These are phyloP conservation scores for Setaria viridis DNA, from an alignment of 202 grass and related monocot species.

Conservation along the genomic window DNA sequence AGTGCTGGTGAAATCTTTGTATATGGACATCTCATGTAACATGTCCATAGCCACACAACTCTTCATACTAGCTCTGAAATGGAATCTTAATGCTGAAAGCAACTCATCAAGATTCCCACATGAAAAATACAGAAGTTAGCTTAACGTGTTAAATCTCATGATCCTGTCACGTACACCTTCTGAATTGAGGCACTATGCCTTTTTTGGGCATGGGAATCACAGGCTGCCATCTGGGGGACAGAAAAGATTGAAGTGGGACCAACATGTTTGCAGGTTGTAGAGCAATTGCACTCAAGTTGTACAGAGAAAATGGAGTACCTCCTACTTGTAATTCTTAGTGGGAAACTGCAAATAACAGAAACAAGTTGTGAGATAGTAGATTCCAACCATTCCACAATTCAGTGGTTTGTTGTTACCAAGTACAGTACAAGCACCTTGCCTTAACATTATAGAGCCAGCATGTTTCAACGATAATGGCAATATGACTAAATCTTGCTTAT, in stretches of 20 bases:
- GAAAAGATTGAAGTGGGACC: slow-evolving; percentile 62
- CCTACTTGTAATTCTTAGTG: slow-evolving; percentile 56
- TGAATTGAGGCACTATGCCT: slow-evolving; percentile 32
- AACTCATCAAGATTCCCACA: slow-evolving; percentile 43
- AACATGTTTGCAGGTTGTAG: slow-evolving; percentile 52
- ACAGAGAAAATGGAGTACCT: slow-evolving; percentile 37
- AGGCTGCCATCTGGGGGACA: slow-evolving; percentile 64
- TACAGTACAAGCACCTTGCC: slow-evolving; percentile 49
- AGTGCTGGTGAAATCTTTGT: slow-evolving; percentile 21
- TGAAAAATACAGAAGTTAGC: slow-evolving; percentile 46
- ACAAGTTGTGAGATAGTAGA: slow-evolving; percentile 41
- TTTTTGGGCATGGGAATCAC: slow-evolving; percentile 53
- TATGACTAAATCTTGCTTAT: slow-evolving; percentile 50
- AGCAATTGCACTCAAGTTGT: slow-evolving; percentile 46
- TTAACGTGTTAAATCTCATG: slow-evolving; percentile 32
- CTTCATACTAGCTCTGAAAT: slow-evolving; percentile 32
- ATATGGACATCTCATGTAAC: slow-evolving; percentile 22
- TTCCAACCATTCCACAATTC: slow-evolving; percentile 39
- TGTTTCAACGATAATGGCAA: slow-evolving; percentile 42
- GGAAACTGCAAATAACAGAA: slow-evolving; percentile 33
- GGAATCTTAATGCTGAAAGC: slow-evolving; percentile 39
- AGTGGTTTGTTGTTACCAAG: slow-evolving; percentile 9
- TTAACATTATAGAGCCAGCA: slow-evolving; percentile 35
- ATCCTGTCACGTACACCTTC: slow-evolving; percentile 38
- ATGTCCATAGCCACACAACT: slow-evolving; percentile 26